phyloP scores from a whole-genome alignment of 495 filamentous ascomycete species.

The Neurospora tetrasperma region DNA sequence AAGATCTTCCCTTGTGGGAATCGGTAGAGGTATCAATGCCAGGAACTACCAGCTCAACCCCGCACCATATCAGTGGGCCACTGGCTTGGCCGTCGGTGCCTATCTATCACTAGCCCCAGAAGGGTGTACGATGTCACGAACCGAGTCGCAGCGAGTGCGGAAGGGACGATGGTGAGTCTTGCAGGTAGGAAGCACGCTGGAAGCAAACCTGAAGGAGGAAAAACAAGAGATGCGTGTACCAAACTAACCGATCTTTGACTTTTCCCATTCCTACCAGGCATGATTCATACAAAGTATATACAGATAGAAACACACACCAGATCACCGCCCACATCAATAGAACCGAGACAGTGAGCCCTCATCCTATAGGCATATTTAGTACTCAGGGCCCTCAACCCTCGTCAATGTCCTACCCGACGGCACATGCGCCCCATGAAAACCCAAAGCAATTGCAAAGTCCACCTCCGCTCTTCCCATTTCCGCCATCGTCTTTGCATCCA shows the following conservation, averaged over 20 bases:
- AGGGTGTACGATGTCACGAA: not conserved
- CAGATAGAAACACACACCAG: not conserved
- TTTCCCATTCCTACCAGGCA: not conserved
- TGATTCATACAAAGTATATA: not conserved
- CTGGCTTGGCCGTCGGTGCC: not conserved
- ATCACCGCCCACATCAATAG: not conserved
- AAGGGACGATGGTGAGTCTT: not conserved
- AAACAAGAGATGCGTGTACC: not conserved
- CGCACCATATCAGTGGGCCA: not conserved
- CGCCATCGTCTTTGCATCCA: constrained; percentile 54
- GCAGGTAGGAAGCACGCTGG: not conserved
- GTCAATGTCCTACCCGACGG: not conserved
- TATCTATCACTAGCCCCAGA: not conserved
- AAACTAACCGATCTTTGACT: not conserved
- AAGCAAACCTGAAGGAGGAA: not conserved
- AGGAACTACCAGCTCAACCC: not conserved
- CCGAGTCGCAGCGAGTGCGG: not conserved
- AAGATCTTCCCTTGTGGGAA: not conserved
- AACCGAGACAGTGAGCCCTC: not conserved
- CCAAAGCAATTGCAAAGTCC: constrained; percentile 50
- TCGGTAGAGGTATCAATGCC: not conserved
- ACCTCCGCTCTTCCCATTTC: constrained; percentile 60
- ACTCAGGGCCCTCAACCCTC: not conserved
- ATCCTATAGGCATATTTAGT: not conserved
- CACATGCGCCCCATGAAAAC: constrained; percentile 60